A percentile compares a stretch with the other conserved stretches of the same genome.
Conservation (phyloP, 352 stramenopile species). For the Phytopythium helicoides region DNA sequence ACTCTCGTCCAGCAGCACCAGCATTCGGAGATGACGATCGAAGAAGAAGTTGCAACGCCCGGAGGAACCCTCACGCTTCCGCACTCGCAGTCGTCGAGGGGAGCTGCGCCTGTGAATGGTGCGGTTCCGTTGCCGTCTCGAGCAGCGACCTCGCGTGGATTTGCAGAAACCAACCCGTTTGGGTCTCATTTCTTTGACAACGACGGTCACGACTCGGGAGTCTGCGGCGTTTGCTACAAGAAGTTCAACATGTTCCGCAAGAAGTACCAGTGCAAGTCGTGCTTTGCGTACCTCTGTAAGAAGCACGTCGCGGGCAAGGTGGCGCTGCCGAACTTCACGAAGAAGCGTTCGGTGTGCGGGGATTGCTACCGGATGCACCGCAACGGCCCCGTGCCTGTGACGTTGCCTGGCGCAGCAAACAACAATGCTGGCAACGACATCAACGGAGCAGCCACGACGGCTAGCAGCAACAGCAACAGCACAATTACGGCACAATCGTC, state of each 20-base stretch:
- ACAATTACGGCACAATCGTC: constrained; percentile 5
- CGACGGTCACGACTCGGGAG: constrained; percentile 45
- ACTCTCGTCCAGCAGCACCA: constrained; percentile 31
- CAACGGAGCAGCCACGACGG: constrained; percentile 7
- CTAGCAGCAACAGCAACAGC: constrained; percentile 14
- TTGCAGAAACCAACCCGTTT: constrained; percentile 20
- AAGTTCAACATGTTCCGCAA: constrained; percentile 86
- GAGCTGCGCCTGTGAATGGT: neutral
- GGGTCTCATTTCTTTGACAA: constrained; percentile 37
- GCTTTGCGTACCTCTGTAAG: constrained; percentile 71
- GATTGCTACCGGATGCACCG: constrained; percentile 74
- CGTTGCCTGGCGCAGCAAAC: constrained; percentile 12
- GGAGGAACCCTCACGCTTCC: neutral
- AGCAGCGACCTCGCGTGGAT: neutral
- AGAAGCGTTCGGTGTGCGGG: constrained; percentile 73
- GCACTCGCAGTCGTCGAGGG: neutral
- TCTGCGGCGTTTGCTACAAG: constrained; percentile 83
- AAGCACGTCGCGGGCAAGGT: constrained; percentile 81
- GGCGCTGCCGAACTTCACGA: constrained; percentile 46
- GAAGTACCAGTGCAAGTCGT: constrained; percentile 86
- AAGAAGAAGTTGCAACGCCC: constrained; percentile 4
- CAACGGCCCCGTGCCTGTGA: constrained; percentile 46
- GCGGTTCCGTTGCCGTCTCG: neutral
- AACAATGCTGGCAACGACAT: constrained; percentile 12
- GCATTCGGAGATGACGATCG: neutral